Evolutionary conservation across 169 alveolate genomes (phyloP), one percentile per base, ranked within the genome.

Genomic region (Miamiensis avidus): DNA sequence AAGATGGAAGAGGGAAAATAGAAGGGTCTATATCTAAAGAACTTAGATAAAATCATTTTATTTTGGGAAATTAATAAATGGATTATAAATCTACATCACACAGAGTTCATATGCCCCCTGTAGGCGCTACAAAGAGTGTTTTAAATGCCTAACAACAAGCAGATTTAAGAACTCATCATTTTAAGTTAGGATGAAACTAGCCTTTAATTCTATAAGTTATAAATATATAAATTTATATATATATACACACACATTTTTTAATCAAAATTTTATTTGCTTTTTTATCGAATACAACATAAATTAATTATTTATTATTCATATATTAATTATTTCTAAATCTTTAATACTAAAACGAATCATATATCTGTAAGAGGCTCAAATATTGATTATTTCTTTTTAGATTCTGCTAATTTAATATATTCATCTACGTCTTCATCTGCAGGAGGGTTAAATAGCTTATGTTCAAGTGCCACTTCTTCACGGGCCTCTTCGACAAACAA

Each of bases 391-490:
- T 49, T 49, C 20, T 20, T 49, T 49, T 49, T 49, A 49, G 69
- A 11, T 49, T 49, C 4, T 49, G 69, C 76, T 75, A 86, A 33
- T 81, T 86, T 86, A 33, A 79, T 78, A 25, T 65, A 86, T 69
- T 86, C 90, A 33, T 79, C 83, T 76, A 64, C 32, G 25, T 74
- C 76, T 64, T 86, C 90, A 49, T 74, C 78, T 11, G 78, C 64
- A 65, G 86, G 87, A 32, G 78, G 75, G 81, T 81, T 81, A 11
- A 28, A 64, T 86, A 86, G 81, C 65, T 75, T 86, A n/a, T 82
- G 78, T 34, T 86, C 90, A 0, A 86, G 69, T 74, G 75, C 90
- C 34, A 86, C 75, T 76, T 86, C 90, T 26, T 86, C 79, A 81
- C 90, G 73, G 31, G 84, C 29, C 16, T 86, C 90, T 76, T 86